Evolutionary conservation across 441 rosid species (phyloP).

Genomic region (Populus hybrid): DNA sequence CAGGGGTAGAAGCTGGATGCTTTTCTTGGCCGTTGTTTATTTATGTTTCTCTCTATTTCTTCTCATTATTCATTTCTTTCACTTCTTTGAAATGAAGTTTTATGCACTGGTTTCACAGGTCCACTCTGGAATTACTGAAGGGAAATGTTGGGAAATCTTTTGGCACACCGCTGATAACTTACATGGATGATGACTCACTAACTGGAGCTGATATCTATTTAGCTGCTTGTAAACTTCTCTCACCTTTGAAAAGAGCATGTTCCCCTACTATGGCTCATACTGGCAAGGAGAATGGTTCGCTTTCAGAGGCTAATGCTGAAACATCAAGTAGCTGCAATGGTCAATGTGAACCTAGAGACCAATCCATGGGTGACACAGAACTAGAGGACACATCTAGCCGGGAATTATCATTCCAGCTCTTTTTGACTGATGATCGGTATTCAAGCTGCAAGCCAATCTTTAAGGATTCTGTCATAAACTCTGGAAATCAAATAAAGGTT

Average conservation of each 20-base stretch:
- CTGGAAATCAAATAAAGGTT: constrained; percentile 42
- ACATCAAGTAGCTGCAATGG: constrained; percentile 35
- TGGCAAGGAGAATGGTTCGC: constrained; percentile 53
- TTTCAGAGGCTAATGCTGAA: constrained; percentile 42
- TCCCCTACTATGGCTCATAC: constrained; percentile 32
- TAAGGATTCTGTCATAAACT: constrained; percentile 44
- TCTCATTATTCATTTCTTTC: neutral
- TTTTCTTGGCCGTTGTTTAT: neutral
- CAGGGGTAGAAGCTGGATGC: neutral
- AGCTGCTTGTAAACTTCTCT: constrained; percentile 48
- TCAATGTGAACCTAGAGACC: constrained; percentile 28
- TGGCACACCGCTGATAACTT: constrained; percentile 73
- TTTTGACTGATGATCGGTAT: constrained; percentile 36
- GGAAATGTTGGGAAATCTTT: constrained; percentile 43
- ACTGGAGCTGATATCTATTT: constrained; percentile 58
- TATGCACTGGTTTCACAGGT: constrained; percentile 37
- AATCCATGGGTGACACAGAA: constrained; percentile 33
- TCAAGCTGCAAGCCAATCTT: constrained; percentile 40
- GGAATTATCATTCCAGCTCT: constrained; percentile 44
- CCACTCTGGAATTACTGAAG: constrained; percentile 35
- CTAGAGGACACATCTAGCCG: constrained; percentile 29
- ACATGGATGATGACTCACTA: constrained; percentile 45
- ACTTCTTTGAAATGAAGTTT: constrained; percentile 13
- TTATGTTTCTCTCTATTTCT: neutral
- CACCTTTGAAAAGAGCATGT: constrained; percentile 56